phyloP scores from a whole-genome alignment of 208 protist species.

The Perkinsela sp. region DNA sequence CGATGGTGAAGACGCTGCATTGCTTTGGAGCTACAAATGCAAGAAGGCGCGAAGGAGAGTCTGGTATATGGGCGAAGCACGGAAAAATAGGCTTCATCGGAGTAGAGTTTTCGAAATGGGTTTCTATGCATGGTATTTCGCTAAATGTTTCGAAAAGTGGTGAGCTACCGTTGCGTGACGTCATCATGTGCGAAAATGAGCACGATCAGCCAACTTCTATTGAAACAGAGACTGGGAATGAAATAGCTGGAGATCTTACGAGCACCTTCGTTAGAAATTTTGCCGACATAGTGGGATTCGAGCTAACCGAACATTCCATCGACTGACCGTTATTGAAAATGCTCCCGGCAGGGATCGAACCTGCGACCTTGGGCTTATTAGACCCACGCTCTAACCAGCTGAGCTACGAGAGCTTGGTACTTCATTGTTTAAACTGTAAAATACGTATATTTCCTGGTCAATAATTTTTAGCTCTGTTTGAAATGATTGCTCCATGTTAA shows the following conservation, averaged over 20 bases:
- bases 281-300: too few species aligned
- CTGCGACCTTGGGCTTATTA: conserved; percentile 4
- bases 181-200: conserved; percentile 53
- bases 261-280: too few species aligned
- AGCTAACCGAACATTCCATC: too few species aligned
- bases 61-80: conserved; percentile 9
- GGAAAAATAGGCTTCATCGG: conserved; percentile 45
- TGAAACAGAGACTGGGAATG: too few species aligned
- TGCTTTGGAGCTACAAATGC: conserved; percentile 25
- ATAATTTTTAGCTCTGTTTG: too few species aligned
- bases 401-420: conserved; percentile 3
- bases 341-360: conserved; percentile 3
- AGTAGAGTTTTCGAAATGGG: conserved; percentile 48
- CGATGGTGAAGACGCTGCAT: conserved; percentile 25
- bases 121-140: conserved; percentile 50
- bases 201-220: conserved; percentile 21
- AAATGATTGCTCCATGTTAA: too few species aligned
- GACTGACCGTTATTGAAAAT: too few species aligned
- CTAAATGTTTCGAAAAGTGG: conserved; percentile 37
- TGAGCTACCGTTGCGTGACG: conserved; percentile 20
- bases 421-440: too few species aligned
- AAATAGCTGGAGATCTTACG: too few species aligned
- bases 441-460: too few species aligned
- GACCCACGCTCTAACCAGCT: conserved; percentile 5
- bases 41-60: conserved; percentile 20